phyloP scores from a whole-genome alignment of 352 stramenopile genomes.

The Lagenidium sp. region DNA sequence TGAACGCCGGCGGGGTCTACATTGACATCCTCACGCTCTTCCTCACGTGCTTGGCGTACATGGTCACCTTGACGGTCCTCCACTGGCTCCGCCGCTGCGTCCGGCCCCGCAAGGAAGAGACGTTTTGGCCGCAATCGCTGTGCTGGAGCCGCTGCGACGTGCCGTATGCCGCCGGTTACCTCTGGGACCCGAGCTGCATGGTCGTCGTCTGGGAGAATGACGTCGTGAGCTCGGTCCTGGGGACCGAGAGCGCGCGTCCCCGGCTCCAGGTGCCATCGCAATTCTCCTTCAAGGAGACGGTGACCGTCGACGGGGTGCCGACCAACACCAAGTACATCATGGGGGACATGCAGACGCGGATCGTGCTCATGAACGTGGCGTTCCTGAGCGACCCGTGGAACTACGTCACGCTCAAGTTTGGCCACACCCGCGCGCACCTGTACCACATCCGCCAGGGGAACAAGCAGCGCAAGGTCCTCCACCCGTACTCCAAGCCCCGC shows the following conservation, averaged over 20 bases:
- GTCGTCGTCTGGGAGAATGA: constrained; percentile 21
- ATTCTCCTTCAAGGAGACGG: constrained; percentile 6
- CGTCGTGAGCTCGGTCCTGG: constrained; percentile 8
- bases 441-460: constrained; percentile 6
- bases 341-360: constrained; percentile 7
- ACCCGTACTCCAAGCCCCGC: constrained; percentile 15
- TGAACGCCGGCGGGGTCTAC: constrained; percentile 19
- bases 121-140: constrained; percentile 12
- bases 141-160: constrained; percentile 18
- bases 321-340: constrained; percentile 11
- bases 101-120: constrained; percentile 3
- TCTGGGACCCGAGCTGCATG: constrained; percentile 21
- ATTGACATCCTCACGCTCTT: constrained; percentile 13
- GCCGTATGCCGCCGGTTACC: constrained; percentile 17
- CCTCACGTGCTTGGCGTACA: constrained; percentile 7
- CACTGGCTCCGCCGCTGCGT: constrained; percentile 4
- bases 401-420: constrained; percentile 13
- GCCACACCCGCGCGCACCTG: constrained; percentile 14
- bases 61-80: constrained; percentile 1
- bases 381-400: constrained; percentile 22
- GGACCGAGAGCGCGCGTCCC: constrained; percentile 5
- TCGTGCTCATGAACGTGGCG: constrained; percentile 19
- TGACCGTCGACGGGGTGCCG: neutral
- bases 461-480: constrained; percentile 10
- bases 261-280: constrained; percentile 9